Percentiles rank a stretch among this genome's conserved stretches.
Evolutionary conservation across 345 rosid species (phyloP).

Genomic region (Populus pruinosa): DNA sequence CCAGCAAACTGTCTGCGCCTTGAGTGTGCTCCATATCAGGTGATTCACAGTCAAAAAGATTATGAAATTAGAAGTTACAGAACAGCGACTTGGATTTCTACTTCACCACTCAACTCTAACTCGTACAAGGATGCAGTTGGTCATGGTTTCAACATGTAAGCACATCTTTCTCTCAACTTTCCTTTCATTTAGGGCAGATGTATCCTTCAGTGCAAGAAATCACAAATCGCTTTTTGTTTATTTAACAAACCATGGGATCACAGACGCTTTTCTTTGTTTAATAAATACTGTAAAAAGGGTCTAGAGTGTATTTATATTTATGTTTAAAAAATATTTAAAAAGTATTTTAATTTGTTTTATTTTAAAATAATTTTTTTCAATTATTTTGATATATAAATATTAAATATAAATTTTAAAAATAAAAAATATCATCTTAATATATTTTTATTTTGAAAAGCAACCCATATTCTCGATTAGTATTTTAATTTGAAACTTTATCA

Average conservation of each 20-base stretch:
- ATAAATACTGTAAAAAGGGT: neutral
- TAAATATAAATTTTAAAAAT: no score
- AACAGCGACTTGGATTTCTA: constrained; percentile 5
- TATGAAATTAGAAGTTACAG: neutral
- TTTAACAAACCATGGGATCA: neutral
- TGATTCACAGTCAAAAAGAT: neutral
- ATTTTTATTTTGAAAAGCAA: no score
- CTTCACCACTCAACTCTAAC: constrained; percentile 2
- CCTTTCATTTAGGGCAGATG: neutral
- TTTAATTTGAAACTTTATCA: neutral
- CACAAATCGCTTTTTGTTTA: neutral
- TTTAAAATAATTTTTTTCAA: no score
- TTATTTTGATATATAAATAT: no score
- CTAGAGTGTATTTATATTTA: no score
- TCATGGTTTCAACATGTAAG: constrained; percentile 19
- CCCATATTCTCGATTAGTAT: no score
- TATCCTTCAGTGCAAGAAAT: neutral
- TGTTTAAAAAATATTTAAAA: no score
- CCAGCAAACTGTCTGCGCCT: neutral
- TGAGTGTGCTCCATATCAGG: neutral
- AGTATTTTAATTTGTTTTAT: no score
- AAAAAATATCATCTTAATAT: no score
- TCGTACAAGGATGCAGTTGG: constrained; percentile 8
- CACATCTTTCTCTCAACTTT: neutral
- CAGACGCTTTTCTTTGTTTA: neutral